Base-by-base conservation (phyloP, 805 yeast species). In the Lipomyces starkeyi region DNA sequence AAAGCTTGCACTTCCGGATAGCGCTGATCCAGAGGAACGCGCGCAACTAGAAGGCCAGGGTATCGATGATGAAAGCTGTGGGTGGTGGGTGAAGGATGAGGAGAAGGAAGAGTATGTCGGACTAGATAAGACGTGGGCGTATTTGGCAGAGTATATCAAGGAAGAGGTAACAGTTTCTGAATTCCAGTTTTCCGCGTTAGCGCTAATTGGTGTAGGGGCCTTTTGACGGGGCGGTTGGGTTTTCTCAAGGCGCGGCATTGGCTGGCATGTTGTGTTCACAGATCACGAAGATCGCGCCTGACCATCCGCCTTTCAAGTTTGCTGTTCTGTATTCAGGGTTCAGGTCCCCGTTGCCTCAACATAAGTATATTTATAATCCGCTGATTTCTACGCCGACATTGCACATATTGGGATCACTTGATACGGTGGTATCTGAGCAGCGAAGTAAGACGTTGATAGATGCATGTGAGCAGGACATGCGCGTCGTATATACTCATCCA, bases 171-270 rank as follows among this genome's bases (percentile, higher is more conserved):
- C 5, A 14, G 8, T 91, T 71, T 89, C 88, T 32, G 98, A 98
- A 6, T 25, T 79, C 94, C 56, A 98, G 97, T 0, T 95, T 94
- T 77, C 89, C 95, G 13, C 98, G 63, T 29, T 29, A 1, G 7
- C 32, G 58, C 20, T 22, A 57, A 25, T 65, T 17, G 35, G 35
- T 32, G n/a, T 27, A 91, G 58, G 92, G 91, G 0, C 98, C 98
- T 1, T 91, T 91, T 72, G 90, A 89, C 27, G 99, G 98, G 5
- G 80, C 94, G 25, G 79, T 95, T 57, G 98, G 98, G 0, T 94
- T 94, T 77, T 89, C 96, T 11, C 98, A 95, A 78, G 99, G 99
- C 70, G 97, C 98, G 6, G 97, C 95, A 1, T 80, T 94, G 47
- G 88, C 91, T 0, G 91, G 94, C 0, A 82, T 91, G 32, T 76